These are phyloP conservation scores for Myochromella boudieri DNA, from an alignment of 768 basidiomycete species.

Conservation along the genomic window DNA sequence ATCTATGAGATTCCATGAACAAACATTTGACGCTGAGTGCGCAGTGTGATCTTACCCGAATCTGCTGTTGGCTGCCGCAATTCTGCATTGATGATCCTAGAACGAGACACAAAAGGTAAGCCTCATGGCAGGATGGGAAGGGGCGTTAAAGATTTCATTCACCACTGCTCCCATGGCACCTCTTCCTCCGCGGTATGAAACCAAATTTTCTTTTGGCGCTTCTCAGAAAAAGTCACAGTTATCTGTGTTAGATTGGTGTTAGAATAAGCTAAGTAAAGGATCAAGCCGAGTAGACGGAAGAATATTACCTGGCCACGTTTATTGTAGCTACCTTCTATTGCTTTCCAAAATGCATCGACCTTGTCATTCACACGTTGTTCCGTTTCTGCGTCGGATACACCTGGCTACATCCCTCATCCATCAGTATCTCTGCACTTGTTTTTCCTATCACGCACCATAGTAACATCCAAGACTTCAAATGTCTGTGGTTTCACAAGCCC, in stretches of 20 bases:
- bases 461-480: conserved; percentile 81
- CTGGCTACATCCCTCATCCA: conserved; percentile 49
- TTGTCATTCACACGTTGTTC: conserved; percentile 73
- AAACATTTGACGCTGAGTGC: background rate
- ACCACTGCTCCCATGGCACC: conserved; percentile 89
- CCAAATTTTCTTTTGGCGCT: conserved; percentile 76
- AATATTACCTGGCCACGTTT: conserved; percentile 68
- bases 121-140: background rate
- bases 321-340: conserved; percentile 58
- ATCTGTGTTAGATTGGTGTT: too few relatives aligned
- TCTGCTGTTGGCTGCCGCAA: conserved; percentile 70
- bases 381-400: conserved; percentile 71
- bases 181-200: conserved; percentile 79
- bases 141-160: conserved; percentile 11
- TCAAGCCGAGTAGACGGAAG: background rate
- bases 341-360: conserved; percentile 78
- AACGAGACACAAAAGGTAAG: background rate
- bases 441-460: conserved; percentile 57
- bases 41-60: conserved; percentile 41
- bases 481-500: conserved; percentile 75
- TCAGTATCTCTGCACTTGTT: background rate
- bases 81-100: conserved; percentile 80
- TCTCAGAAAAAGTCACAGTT: conserved; percentile 73
- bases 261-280: too few relatives aligned
- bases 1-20: conserved; percentile 24